Percentiles rank a stretch among this genome's conserved stretches.
phyloP scores from a whole-genome alignment of 352 stramenopile species.

The Phytophthora sp. region DNA sequence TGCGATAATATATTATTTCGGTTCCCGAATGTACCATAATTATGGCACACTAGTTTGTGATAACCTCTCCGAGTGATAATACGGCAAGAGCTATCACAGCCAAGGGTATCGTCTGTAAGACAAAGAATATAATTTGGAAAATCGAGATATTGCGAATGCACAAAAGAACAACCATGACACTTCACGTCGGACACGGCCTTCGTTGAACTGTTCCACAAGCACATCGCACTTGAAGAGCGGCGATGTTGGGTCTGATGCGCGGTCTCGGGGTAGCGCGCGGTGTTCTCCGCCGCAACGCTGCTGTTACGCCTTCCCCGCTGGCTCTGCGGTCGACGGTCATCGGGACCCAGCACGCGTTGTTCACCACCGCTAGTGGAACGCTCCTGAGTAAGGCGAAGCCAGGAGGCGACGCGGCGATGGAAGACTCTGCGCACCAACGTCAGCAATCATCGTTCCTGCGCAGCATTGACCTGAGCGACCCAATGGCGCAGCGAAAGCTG shows the following conservation, averaged over 20 bases:
- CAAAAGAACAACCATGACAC: conserved; percentile 2
- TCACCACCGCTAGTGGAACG: background rate
- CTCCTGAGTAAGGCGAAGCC: background rate
- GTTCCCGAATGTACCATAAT: too few species aligned
- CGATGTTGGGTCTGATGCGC: conserved; percentile 10
- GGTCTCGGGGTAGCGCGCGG: conserved; percentile 18
- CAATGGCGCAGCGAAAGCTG: conserved; percentile 50
- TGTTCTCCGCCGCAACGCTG: conserved; percentile 1
- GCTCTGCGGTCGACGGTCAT: background rate
- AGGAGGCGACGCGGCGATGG: background rate
- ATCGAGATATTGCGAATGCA: too few species aligned
- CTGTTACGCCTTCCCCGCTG: background rate
- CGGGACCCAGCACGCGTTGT: background rate
- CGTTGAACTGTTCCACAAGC: background rate
- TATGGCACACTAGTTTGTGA: too few species aligned
- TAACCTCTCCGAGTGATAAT: too few species aligned
- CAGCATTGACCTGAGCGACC: conserved; percentile 51
- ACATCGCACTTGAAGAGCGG: conserved; percentile 6
- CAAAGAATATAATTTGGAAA: too few species aligned
- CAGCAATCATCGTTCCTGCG: conserved; percentile 57
- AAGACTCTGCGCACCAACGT: conserved; percentile 25
- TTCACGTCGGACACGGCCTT: background rate
- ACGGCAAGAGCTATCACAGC: too few species aligned
- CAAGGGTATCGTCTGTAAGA: too few species aligned
- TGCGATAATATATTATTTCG: too few species aligned